Evolutionary conservation across 2,329 filamentous ascomycete species (phyloP).

Genomic region (Phialocephala subalpina): DNA sequence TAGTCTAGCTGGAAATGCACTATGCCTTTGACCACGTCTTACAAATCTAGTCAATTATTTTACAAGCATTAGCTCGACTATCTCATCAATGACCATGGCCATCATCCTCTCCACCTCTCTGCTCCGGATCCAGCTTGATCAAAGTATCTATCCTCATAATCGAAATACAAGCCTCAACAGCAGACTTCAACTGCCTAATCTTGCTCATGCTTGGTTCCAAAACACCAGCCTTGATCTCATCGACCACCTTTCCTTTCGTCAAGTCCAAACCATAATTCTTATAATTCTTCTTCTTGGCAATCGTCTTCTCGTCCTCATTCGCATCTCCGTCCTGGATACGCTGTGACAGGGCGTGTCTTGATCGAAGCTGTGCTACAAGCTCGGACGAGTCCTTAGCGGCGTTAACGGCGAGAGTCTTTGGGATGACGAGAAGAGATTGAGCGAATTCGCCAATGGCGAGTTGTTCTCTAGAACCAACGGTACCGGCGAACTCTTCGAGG

Average conservation of each 20-base stretch:
- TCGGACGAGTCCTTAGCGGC: constrained; percentile 96
- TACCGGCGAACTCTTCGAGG: constrained; percentile 97
- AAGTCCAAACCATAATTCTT: constrained; percentile 98
- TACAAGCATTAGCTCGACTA: constrained; percentile 28
- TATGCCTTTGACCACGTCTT: constrained; percentile 5
- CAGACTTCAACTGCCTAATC: constrained; percentile 96
- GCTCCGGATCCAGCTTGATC: constrained; percentile 96
- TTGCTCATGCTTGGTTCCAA: constrained; percentile 98
- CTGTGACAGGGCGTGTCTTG: constrained; percentile 92
- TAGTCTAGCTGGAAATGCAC: background rate
- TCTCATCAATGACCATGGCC: constrained; percentile 81
- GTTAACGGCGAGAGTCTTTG: constrained; percentile 96
- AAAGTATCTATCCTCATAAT: constrained; percentile 99
- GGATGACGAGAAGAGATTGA: constrained; percentile 90
- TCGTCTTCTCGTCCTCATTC: constrained; percentile 85
- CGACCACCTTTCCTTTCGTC: constrained; percentile 86
- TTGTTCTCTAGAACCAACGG: constrained; percentile 95
- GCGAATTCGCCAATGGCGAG: constrained; percentile 98
- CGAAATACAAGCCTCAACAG: constrained; percentile 96
- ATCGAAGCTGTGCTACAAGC: constrained; percentile 93
- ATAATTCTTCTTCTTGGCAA: constrained; percentile 95
- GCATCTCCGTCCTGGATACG: constrained; percentile 86
- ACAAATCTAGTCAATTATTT: constrained; percentile 22
- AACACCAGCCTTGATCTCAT: constrained; percentile 93
- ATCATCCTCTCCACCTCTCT: constrained; percentile 75